A percentile compares a stretch with the other conserved stretches of the same genome.
Conservation (phyloP, 2,329 filamentous ascomycete genomes). For the Aspergillus transmontanensis region DNA sequence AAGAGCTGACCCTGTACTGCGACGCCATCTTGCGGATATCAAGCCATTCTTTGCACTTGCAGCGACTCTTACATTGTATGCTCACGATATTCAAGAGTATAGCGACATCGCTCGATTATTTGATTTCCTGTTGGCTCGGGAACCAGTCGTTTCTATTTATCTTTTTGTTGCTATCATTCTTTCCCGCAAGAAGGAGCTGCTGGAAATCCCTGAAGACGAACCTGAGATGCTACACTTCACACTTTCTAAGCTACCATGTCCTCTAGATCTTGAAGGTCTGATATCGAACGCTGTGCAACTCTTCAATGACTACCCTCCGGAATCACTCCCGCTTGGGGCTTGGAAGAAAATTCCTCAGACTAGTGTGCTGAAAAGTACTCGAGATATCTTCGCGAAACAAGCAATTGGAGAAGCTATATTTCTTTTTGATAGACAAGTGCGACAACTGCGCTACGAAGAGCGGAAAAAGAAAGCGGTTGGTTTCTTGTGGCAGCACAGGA, state of each 20-base stretch:
- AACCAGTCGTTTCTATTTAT: slow-evolving; percentile 88
- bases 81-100: slow-evolving; percentile 91
- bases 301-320: slow-evolving; percentile 69
- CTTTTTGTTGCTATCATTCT: slow-evolving; percentile 88
- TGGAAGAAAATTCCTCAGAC: slow-evolving; percentile 73
- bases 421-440: slow-evolving; percentile 71
- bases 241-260: slow-evolving; percentile 81
- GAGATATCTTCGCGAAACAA: slow-evolving; percentile 57
- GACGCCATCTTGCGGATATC: slow-evolving; percentile 72
- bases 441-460: slow-evolving; percentile 71
- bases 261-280: slow-evolving; percentile 77
- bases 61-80: slow-evolving; percentile 94
- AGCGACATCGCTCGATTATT: slow-evolving; percentile 87
- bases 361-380: slow-evolving; percentile 85
- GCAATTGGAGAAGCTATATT: slow-evolving; percentile 66
- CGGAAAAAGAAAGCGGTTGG: slow-evolving; percentile 53
- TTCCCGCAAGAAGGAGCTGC: slow-evolving; percentile 77
- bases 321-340: slow-evolving; percentile 61
- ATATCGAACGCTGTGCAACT: slow-evolving; percentile 68
- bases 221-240: slow-evolving; percentile 90
- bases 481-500: slow-evolving; percentile 65
- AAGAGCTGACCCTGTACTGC: slow-evolving; percentile 70
- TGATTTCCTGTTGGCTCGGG: slow-evolving; percentile 83
- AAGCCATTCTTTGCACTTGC: slow-evolving; percentile 91
- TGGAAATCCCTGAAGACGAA: slow-evolving; percentile 79